These are phyloP conservation scores for Malus orientalis DNA, from an alignment of 306 rosid genomes.

Conservation along the genomic window DNA sequence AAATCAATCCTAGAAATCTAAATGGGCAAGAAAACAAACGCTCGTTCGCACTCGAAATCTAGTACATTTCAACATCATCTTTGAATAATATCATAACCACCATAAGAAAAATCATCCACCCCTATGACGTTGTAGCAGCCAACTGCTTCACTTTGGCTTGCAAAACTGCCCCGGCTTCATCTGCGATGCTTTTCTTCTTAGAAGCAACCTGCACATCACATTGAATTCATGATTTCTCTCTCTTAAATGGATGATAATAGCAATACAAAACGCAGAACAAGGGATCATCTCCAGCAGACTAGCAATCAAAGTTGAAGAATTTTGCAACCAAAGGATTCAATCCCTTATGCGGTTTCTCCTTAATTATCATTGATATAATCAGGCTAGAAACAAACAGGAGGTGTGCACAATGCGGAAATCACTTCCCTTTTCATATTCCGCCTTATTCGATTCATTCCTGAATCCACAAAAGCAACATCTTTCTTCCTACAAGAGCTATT, in stretches of 20 bases:
- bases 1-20: background rate
- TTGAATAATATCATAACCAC: background rate
- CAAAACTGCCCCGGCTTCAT: constrained; percentile 57
- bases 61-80: background rate
- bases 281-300: background rate
- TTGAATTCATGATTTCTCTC: background rate
- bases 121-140: constrained; percentile 32
- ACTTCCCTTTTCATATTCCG: too few species aligned
- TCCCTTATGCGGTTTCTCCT: background rate
- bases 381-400: background rate
- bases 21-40: background rate
- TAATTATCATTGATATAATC: too few species aligned
- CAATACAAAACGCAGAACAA: background rate
- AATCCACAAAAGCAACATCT: background rate
- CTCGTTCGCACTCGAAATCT: background rate
- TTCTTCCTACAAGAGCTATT: background rate
- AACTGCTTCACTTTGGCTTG: constrained; percentile 78
- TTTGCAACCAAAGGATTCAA: background rate
- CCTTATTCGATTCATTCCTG: background rate
- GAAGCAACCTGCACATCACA: constrained; percentile 69
- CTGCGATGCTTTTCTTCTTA: constrained; percentile 65
- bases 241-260: background rate
- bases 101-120: background rate
- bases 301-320: background rate
- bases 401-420: background rate